Conservation (phyloP, 73 alveolate species). For the Stentor roeselii region DNA sequence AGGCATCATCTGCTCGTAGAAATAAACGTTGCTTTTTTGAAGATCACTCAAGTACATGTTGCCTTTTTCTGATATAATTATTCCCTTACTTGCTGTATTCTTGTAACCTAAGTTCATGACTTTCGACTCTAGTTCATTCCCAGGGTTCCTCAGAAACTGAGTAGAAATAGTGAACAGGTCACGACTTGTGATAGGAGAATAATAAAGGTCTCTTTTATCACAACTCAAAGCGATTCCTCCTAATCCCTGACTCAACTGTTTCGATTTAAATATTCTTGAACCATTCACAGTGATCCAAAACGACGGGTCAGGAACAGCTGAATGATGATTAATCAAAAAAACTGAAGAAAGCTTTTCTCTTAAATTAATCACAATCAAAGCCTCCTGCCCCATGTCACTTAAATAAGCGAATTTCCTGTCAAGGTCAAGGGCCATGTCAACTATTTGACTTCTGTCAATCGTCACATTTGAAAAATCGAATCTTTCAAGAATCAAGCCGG, state of each 20-base stretch:
- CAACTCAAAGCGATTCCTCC: constrained; percentile 68
- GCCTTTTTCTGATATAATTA: constrained; percentile 49
- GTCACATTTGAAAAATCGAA: constrained; percentile 39
- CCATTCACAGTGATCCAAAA: constrained; percentile 50
- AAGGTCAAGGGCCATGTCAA: constrained; percentile 55
- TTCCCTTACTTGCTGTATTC: constrained; percentile 66
- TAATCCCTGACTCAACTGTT: constrained; percentile 45
- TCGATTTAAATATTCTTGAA: constrained; percentile 28
- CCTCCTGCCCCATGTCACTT: constrained; percentile 58
- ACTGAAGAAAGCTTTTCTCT: constrained; percentile 27
- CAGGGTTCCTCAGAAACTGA: constrained; percentile 32
- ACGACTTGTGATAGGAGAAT: constrained; percentile 62
- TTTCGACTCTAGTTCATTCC: not conserved
- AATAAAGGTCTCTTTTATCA: constrained; percentile 45
- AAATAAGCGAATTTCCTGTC: constrained; percentile 52
- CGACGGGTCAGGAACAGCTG: constrained; percentile 49
- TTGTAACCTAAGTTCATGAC: constrained; percentile 41
- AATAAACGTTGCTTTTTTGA: constrained; percentile 25
- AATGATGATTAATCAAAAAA: constrained; percentile 36
- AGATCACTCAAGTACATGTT: constrained; percentile 57
- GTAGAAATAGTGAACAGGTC: constrained; percentile 48
- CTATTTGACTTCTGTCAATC: constrained; percentile 40
- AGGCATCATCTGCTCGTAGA: constrained; percentile 1
- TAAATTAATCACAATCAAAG: constrained; percentile 52
- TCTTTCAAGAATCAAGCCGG: constrained; percentile 9